These are phyloP conservation scores for Syncephalastrum sp. DNA, from an alignment of 371 early-diverging fungal species.

Conservation along the genomic window DNA sequence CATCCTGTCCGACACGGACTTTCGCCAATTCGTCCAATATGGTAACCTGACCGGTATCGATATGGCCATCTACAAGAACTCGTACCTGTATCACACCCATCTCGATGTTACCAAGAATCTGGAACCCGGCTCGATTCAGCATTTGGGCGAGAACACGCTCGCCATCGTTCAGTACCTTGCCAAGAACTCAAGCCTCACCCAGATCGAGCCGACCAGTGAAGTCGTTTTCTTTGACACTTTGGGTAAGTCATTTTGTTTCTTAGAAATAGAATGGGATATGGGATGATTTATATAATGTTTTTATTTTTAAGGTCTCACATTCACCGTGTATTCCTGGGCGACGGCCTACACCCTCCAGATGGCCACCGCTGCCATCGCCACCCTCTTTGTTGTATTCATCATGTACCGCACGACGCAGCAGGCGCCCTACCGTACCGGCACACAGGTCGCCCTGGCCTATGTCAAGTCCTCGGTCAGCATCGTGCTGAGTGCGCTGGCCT, in stretches of 20 bases:
- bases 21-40: slow-evolving; percentile 71
- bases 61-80: slow-evolving; percentile 74
- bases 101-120: slow-evolving; percentile 61
- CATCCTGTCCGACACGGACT: slow-evolving; percentile 76
- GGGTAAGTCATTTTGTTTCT: slow-evolving; percentile 29
- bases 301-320: slow-evolving; percentile 38
- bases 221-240: slow-evolving; percentile 69
- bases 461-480: slow-evolving; percentile 33
- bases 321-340: slow-evolving; percentile 60
- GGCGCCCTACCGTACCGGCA: slow-evolving; percentile 40
- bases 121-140: slow-evolving; percentile 67
- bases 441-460: slow-evolving; percentile 28
- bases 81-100: slow-evolving; percentile 75
- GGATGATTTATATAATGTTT: background rate
- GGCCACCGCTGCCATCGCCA: slow-evolving; percentile 23
- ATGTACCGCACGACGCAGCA: slow-evolving; percentile 27
- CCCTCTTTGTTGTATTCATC: slow-evolving; percentile 29
- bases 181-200: slow-evolving; percentile 44
- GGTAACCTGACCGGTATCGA: slow-evolving; percentile 69
- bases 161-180: slow-evolving; percentile 60
- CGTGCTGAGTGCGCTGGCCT: slow-evolving; percentile 40
- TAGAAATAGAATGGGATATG: background rate
- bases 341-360: slow-evolving; percentile 54
- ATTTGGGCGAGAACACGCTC: slow-evolving; percentile 69
- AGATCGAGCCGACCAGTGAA: slow-evolving; percentile 51